Evolutionary conservation across 306 rosid species (phyloP), one percentile per base, ranked within the genome.

Genomic region (Begonia peltatifolia): DNA sequence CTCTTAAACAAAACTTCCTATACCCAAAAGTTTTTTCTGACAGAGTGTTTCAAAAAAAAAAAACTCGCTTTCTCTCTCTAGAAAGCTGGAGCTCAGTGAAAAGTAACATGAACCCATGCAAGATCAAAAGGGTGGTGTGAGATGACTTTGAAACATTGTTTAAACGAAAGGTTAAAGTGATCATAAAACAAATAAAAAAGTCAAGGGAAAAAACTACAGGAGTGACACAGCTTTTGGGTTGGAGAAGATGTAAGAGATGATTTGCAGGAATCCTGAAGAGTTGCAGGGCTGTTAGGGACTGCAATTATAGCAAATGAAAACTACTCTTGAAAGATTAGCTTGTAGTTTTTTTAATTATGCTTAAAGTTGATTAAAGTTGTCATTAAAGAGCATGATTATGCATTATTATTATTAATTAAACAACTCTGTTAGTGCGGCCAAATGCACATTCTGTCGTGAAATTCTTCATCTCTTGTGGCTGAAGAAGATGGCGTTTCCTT

Each of bases 191-290:
- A 82, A 83, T 75, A 57, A 59, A 63, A 82, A 83, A 77, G 96
- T 81, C 94, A 77, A 86, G 76, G 76, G 56, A 61, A 54, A 64
- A 60, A 69, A 68, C 43, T 59, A 60, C 53, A 71, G 74, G 74
- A 71, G 70, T 66, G 68, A 14, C 60, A 58, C 66, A 76, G 81
- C 96, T 86, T 86, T 92, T 83, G 95, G 95, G 99, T 92, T 92
- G 81, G 83, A 81, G 84, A 70, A 65, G 61, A 50, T 25, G 71
- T 64, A 55, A 51, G 57, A 65, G 68, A 75, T 22, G 36, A 68
- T 60, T 74, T 71, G 87, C 78, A 73, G 86, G 81, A 78, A 67
- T 76, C 58, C 60, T 72, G 85, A 69, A 63, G 67, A 6, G 41
- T 48, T 71, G 36, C 83, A 63, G 67, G 75, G 87, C 94, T 86